Evolutionary conservation across 2,329 filamentous ascomycete genomes (phyloP).

Genomic region (Achaetomium macrosporum): DNA sequence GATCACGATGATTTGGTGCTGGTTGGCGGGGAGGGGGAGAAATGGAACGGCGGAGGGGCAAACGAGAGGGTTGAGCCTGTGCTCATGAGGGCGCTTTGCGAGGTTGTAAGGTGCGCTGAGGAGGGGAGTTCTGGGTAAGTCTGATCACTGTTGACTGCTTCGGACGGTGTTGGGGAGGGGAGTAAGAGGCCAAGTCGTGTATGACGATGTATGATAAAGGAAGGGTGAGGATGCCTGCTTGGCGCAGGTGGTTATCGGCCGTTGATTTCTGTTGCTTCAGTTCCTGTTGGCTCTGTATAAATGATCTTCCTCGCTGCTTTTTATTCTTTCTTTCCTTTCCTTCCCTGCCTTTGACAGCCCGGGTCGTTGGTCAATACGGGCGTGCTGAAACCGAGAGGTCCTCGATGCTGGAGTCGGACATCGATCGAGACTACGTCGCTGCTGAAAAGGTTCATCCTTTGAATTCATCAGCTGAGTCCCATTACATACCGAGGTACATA

Average conservation of each 20-base stretch:
- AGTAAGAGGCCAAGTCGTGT: not conserved
- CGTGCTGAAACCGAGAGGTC: no score
- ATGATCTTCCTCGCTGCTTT: no score
- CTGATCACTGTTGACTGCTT: not conserved
- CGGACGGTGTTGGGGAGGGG: not conserved
- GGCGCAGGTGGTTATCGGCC: no score
- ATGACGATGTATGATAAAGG: not conserved
- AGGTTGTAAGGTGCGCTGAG: conserved; percentile 38
- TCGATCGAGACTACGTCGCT: no score
- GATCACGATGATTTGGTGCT: not conserved
- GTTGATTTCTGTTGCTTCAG: not conserved
- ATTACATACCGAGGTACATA: no score
- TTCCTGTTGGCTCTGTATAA: not conserved
- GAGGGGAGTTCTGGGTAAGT: conserved; percentile 27
- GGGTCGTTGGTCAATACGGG: no score
- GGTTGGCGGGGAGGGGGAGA: not conserved
- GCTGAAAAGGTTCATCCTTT: no score
- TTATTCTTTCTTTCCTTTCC: not conserved
- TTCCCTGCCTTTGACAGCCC: not conserved
- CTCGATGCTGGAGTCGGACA: no score
- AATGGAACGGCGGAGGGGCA: conserved; percentile 4
- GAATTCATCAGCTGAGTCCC: no score
- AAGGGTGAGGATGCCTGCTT: not conserved
- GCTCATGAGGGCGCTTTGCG: conserved; percentile 36
- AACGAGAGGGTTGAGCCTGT: conserved; percentile 30